phyloP scores from a whole-genome alignment of 1,139 yeast genomes.

The Hanseniaspora sp. region DNA sequence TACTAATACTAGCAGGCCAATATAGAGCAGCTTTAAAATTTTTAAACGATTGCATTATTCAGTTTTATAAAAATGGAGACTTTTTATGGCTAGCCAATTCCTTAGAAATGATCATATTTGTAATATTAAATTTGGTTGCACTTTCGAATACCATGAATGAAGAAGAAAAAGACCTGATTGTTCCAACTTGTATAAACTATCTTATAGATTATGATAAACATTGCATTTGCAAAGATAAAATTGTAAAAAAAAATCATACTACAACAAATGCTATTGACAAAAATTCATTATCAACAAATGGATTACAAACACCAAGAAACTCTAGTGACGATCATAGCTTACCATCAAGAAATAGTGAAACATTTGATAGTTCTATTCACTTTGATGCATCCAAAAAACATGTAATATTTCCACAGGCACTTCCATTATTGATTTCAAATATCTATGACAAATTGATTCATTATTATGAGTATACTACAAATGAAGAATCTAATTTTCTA shows the following conservation, averaged over 20 bases:
- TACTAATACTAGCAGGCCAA: conserved; percentile 70
- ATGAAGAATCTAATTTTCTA: conserved; percentile 59
- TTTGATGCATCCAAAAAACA: conserved; percentile 19
- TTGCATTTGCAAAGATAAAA: conserved; percentile 25
- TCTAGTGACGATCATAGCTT: not conserved
- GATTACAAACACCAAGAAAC: conserved; percentile 18
- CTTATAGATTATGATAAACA: conserved; percentile 27
- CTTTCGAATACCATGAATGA: conserved; percentile 30
- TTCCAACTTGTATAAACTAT: conserved; percentile 52
- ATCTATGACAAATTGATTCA: conserved; percentile 42
- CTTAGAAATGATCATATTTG: conserved; percentile 64
- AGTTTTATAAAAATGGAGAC: conserved; percentile 56
- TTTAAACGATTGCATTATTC: conserved; percentile 58
- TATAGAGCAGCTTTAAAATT: conserved; percentile 57
- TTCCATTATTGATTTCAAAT: conserved; percentile 37
- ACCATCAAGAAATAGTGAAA: not conserved
- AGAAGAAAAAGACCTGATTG: conserved; percentile 16
- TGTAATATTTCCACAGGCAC: conserved; percentile 14
- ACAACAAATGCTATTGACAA: conserved; percentile 18
- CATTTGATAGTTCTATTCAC: conserved; percentile 20
- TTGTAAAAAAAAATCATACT: conserved; percentile 21
- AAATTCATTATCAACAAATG: conserved; percentile 3
- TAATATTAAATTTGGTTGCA: conserved; percentile 50
- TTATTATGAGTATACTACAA: conserved; percentile 50
- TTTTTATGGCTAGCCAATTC: conserved; percentile 82